These are phyloP conservation scores for Neocallimastix lanati DNA, from an alignment of 192 early-diverging fungal genomes.

Conservation along the genomic window DNA sequence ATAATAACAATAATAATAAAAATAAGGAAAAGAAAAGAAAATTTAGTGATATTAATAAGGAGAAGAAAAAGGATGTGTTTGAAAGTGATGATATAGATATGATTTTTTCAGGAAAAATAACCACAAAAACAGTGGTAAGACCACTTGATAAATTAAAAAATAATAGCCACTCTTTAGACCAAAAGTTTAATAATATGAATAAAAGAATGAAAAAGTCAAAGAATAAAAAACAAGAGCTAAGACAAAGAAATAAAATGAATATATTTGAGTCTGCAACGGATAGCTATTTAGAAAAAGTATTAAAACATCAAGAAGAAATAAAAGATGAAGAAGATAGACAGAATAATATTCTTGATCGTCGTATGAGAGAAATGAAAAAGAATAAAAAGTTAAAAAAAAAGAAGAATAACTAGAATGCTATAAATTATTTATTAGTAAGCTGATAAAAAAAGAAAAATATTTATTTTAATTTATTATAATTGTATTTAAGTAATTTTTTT, in stretches of 20 bases:
- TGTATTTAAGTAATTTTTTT: too few relatives aligned
- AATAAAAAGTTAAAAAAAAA: neutral
- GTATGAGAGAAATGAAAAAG: neutral
- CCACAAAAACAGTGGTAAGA: neutral
- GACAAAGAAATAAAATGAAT: neutral
- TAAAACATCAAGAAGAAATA: neutral
- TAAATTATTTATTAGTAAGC: too few relatives aligned
- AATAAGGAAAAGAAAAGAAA: neutral
- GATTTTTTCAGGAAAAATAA: neutral
- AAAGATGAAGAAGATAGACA: neutral
- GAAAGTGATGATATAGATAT: neutral
- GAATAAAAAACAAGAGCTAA: neutral
- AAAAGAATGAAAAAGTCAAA: neutral
- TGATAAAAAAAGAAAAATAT: too few relatives aligned
- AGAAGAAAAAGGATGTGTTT: neutral
- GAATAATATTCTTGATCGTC: neutral
- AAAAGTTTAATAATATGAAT: neutral
- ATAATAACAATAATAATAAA: too few relatives aligned
- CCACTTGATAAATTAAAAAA: neutral
- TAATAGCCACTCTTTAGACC: neutral
- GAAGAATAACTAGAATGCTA: neutral
- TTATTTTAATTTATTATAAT: too few relatives aligned
- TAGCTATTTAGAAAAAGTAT: neutral
- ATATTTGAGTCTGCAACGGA: neutral
- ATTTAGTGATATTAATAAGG: neutral